phyloP scores from a whole-genome alignment of 108 stramenopile genomes.

The Schizochytrium sp. region DNA sequence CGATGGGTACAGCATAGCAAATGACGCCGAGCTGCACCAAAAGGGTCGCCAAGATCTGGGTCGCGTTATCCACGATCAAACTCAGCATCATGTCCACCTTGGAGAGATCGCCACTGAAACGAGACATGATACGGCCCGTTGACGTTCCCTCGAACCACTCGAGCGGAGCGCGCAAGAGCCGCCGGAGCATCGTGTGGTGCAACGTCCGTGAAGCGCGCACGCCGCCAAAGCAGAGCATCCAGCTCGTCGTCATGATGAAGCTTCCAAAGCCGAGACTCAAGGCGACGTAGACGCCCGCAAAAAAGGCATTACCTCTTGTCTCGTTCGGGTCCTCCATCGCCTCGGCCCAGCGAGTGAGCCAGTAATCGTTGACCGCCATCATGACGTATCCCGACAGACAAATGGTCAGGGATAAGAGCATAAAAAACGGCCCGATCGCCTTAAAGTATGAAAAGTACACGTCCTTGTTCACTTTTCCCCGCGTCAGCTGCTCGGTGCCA shows the following conservation, averaged over 20 bases:
- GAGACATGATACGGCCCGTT: conserved; percentile 71
- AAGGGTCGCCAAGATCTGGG: conserved; percentile 48
- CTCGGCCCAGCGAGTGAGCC: conserved; percentile 16
- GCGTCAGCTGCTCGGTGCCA: not conserved
- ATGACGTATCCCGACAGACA: conserved; percentile 23
- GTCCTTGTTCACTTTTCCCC: not conserved
- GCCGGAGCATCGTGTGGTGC: conserved; percentile 65
- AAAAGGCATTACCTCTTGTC: not conserved
- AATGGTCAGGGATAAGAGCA: not conserved
- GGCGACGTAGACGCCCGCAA: not conserved
- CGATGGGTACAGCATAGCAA: conserved; percentile 45
- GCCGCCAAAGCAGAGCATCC: not conserved
- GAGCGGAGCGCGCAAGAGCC: conserved; percentile 70
- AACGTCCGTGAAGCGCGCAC: conserved; percentile 62
- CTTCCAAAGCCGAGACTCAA: conserved; percentile 19
- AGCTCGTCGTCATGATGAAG: not conserved
- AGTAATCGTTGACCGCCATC: conserved; percentile 25
- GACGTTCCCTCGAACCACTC: conserved; percentile 83
- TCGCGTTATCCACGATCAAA: conserved; percentile 63
- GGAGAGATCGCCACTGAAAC: conserved; percentile 34
- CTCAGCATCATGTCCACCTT: not conserved
- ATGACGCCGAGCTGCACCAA: conserved; percentile 58
- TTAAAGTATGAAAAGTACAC: not conserved
- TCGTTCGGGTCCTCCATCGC: not conserved
- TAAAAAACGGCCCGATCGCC: not conserved